A percentile compares a stretch with the other conserved stretches of the same genome.
phyloP scores from a whole-genome alignment of 2,329 filamentous ascomycete species.

The Ophiocordyceps camponoti-floridani region DNA sequence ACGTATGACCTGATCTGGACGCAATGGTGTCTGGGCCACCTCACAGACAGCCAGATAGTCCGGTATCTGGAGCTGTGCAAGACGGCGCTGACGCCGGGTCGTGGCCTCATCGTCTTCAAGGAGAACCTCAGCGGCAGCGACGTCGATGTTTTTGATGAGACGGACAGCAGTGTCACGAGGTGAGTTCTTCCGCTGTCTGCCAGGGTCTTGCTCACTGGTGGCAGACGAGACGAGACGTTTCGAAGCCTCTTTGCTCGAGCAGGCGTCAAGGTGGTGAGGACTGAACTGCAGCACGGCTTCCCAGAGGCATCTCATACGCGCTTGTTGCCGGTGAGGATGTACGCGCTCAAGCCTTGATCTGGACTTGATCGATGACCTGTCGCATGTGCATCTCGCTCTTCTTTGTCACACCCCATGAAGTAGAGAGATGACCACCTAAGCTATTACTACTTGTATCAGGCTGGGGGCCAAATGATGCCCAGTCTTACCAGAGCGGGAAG shows the following conservation, averaged over 20 bases:
- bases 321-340: constrained; percentile 59
- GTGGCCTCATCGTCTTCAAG: constrained; percentile 20
- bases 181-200: constrained; percentile 10
- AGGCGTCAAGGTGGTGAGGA: constrained; percentile 47
- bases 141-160: constrained; percentile 54
- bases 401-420: too few relatives aligned
- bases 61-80: constrained; percentile 47
- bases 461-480: too few relatives aligned
- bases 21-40: constrained; percentile 78
- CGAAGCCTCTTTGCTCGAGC: constrained; percentile 49
- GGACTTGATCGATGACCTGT: too few relatives aligned
- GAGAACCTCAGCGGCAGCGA: constrained; percentile 51
- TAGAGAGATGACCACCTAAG: too few relatives aligned
- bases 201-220: neutral
- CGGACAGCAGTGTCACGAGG: constrained; percentile 63
- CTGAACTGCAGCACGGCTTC: constrained; percentile 57
- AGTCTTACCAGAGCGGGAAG: too few relatives aligned
- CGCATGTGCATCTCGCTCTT: too few relatives aligned
- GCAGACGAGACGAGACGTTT: constrained; percentile 55
- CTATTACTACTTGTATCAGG: too few relatives aligned
- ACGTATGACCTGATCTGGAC: constrained; percentile 72
- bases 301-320: constrained; percentile 26
- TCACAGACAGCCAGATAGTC: constrained; percentile 57
- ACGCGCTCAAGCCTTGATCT: constrained; percentile 44
- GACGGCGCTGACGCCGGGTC: constrained; percentile 12